Evolutionary conservation across 306 rosid genomes (phyloP).

Genomic region (Cucumis melo): DNA sequence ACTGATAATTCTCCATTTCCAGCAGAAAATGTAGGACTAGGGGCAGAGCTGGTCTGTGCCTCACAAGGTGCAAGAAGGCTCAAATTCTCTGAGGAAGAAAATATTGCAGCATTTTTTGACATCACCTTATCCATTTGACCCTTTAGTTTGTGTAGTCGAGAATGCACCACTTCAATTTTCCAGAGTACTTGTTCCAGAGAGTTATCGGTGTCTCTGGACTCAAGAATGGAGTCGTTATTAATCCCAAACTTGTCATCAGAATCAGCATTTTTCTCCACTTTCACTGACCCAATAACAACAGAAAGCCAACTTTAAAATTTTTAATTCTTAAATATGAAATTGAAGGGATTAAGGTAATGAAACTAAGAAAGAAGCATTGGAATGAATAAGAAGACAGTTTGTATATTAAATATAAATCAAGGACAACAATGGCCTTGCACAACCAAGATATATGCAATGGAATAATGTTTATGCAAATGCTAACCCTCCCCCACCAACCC

Average conservation of each 20-base stretch:
- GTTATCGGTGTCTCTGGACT: conserved; percentile 31
- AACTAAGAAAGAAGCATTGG: neutral
- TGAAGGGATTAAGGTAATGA: neutral
- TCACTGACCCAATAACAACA: conserved; percentile 20
- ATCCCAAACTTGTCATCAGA: conserved; percentile 32
- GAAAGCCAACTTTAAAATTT: neutral
- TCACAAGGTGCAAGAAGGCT: conserved; percentile 57
- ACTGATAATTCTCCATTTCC: conserved; percentile 59
- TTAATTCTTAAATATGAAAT: neutral
- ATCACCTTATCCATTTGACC: conserved; percentile 35
- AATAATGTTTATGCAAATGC: neutral
- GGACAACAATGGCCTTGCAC: neutral
- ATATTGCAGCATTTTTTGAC: conserved; percentile 46
- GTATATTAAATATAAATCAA: neutral
- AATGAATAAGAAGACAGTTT: neutral
- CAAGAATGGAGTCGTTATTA: conserved; percentile 33
- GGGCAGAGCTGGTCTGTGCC: conserved; percentile 57
- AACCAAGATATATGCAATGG: neutral
- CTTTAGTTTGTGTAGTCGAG: conserved; percentile 63
- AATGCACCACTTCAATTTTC: conserved; percentile 50
- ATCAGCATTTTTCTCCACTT: conserved; percentile 28
- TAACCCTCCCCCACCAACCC: no score
- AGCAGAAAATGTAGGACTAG: conserved; percentile 52
- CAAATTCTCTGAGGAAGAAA: conserved; percentile 68
- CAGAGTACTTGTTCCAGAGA: conserved; percentile 55